Evolutionary conservation across 495 filamentous ascomycete species (phyloP).

Genomic region (Elasticomyces elasticus): DNA sequence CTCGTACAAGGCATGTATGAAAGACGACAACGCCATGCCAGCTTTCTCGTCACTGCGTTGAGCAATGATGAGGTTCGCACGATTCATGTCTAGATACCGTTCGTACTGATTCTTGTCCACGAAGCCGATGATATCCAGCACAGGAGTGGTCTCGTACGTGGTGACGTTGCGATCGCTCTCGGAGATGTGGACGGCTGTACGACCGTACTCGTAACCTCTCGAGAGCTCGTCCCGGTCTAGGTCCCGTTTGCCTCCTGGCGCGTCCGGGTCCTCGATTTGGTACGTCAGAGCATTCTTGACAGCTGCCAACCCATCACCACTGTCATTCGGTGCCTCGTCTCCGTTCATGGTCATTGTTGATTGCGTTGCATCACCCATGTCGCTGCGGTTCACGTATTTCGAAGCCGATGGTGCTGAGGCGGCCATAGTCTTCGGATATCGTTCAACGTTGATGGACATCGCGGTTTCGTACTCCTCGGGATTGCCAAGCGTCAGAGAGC

Average conservation of each 20-base stretch:
- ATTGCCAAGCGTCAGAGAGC: slow-evolving; percentile 71
- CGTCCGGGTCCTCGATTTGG: slow-evolving; percentile 61
- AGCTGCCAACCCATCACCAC: slow-evolving; percentile 43
- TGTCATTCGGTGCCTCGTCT: slow-evolving; percentile 37
- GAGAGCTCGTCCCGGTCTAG: slow-evolving; percentile 76
- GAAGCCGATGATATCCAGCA: slow-evolving; percentile 79
- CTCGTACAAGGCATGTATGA: slow-evolving; percentile 82
- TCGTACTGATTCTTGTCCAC: slow-evolving; percentile 41
- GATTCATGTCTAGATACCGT: slow-evolving; percentile 75
- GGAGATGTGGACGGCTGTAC: slow-evolving; percentile 80
- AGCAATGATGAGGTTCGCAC: slow-evolving; percentile 61
- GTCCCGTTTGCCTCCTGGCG: slow-evolving; percentile 71
- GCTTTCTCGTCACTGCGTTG: slow-evolving; percentile 65
- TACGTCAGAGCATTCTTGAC: slow-evolving; percentile 70
- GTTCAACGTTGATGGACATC: slow-evolving; percentile 74
- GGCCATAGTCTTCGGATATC: slow-evolving; percentile 73
- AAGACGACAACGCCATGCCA: slow-evolving; percentile 71
- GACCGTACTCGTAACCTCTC: slow-evolving; percentile 89
- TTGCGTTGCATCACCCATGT: slow-evolving; percentile 37
- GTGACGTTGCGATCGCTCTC: slow-evolving; percentile 74
- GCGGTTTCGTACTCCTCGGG: slow-evolving; percentile 62
- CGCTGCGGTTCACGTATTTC: slow-evolving; percentile 51
- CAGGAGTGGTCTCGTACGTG: slow-evolving; percentile 62
- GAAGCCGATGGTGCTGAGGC: slow-evolving; percentile 66
- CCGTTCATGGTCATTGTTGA: slow-evolving; percentile 38